These are phyloP conservation scores for Alternaria rosae DNA, from an alignment of 2,329 filamentous ascomycete species.

Conservation along the genomic window DNA sequence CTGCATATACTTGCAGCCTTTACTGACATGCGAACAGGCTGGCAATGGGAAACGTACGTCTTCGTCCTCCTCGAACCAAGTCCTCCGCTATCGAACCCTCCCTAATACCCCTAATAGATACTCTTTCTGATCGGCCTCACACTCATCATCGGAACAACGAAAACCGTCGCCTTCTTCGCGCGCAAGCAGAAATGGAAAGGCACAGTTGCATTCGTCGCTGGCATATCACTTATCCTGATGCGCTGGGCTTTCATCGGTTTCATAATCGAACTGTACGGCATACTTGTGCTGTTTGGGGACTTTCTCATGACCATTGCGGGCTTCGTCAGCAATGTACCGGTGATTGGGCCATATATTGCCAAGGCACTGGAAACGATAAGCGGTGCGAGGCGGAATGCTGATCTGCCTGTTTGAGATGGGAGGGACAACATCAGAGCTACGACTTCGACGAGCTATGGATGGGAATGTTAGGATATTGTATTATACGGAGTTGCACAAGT, in stretches of 20 bases:
- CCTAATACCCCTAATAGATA: conserved; percentile 65
- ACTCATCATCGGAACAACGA: conserved; percentile 90
- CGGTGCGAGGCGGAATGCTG: conserved; percentile 19
- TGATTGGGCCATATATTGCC: conserved; percentile 87
- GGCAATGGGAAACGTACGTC: conserved; percentile 90
- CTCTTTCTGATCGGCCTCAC: conserved; percentile 97
- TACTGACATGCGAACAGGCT: conserved; percentile 64
- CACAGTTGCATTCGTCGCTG: conserved; percentile 84
- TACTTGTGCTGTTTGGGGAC: conserved; percentile 92
- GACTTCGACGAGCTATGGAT: neutral
- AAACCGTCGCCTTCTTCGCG: conserved; percentile 93
- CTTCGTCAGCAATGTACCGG: conserved; percentile 83
- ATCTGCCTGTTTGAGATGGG: conserved; percentile 19
- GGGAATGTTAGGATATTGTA: neutral
- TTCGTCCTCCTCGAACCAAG: conserved; percentile 1
- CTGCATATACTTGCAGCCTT: neutral
- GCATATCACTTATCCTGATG: conserved; percentile 84
- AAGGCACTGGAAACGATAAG: conserved; percentile 62
- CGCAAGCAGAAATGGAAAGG: conserved; percentile 92
- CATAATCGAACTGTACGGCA: conserved; percentile 88
- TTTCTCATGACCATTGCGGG: conserved; percentile 91
- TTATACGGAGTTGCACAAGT: conserved; percentile 2
- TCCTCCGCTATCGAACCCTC: neutral
- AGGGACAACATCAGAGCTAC: neutral
- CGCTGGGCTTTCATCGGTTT: conserved; percentile 94